These are phyloP conservation scores for Hypoxylon trugodes DNA, from an alignment of 495 filamentous ascomycete genomes.

Conservation along the genomic window DNA sequence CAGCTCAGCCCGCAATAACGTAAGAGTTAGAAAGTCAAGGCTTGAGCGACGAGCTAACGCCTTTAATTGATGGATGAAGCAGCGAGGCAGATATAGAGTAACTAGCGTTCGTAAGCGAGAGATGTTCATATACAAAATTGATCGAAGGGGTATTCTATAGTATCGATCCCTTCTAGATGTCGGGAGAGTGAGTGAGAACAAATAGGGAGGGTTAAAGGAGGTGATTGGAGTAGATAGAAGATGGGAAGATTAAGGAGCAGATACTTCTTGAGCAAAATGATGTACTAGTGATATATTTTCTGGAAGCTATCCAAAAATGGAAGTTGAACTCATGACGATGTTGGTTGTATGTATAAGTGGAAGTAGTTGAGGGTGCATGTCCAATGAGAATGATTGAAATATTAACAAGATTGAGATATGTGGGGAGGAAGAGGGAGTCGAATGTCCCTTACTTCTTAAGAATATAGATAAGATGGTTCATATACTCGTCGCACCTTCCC, in stretches of 20 bases:
- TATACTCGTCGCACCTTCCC: not conserved
- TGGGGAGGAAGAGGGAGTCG: not conserved
- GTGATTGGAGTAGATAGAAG: conserved; percentile 5
- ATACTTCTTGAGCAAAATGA: conserved; percentile 11
- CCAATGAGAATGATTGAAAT: not conserved
- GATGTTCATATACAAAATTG: conserved; percentile 1
- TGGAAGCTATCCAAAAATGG: conserved; percentile 5
- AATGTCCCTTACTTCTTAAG: not conserved
- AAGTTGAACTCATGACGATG: conserved; percentile 24
- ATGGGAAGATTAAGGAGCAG: conserved; percentile 12
- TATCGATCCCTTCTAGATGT: conserved; percentile 2
- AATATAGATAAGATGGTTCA: not conserved
- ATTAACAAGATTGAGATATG: not conserved
- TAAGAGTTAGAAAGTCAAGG: too few species aligned
- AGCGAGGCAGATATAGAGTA: conserved; percentile 3
- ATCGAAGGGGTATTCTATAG: conserved; percentile 8
- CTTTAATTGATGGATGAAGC: not conserved
- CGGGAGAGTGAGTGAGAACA: not conserved
- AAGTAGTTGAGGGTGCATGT: not conserved
- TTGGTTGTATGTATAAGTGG: too few species aligned
- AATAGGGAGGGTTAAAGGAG: conserved; percentile 28
- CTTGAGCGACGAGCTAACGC: too few species aligned
- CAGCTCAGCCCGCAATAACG: too few species aligned
- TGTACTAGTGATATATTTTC: conserved; percentile 17
- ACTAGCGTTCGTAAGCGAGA: conserved; percentile 3